Evolutionary conservation across 2,329 filamentous ascomycete species (phyloP).

Genomic region (Phaeoacremonium minimum): DNA sequence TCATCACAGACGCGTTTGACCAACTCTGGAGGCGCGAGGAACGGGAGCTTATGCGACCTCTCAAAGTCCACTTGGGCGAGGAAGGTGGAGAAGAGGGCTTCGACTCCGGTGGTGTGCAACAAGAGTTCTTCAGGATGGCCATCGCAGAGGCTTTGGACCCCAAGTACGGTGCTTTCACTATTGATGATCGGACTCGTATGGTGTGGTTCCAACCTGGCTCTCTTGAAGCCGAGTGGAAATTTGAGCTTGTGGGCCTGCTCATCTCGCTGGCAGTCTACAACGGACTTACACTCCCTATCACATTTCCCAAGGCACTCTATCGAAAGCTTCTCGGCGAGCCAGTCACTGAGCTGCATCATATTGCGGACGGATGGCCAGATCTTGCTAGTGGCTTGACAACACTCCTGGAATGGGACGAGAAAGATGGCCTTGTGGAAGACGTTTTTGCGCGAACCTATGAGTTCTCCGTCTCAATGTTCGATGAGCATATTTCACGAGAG

Average conservation of each 20-base stretch:
- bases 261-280: conserved; percentile 91
- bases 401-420: conserved; percentile 72
- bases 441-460: conserved; percentile 82
- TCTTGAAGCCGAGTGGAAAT: conserved; percentile 81
- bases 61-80: conserved; percentile 85
- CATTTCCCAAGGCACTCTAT: conserved; percentile 83
- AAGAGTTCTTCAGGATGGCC: conserved; percentile 88
- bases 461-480: conserved; percentile 65
- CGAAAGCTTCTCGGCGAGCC: conserved; percentile 68
- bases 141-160: conserved; percentile 77
- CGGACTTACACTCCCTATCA: conserved; percentile 84
- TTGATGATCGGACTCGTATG: conserved; percentile 72
- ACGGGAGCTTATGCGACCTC: conserved; percentile 74
- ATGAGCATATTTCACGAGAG: conserved; percentile 50
- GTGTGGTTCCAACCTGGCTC: conserved; percentile 86
- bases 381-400: conserved; percentile 69
- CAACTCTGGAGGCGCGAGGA: conserved; percentile 85
- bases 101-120: conserved; percentile 91
- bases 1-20: conserved; percentile 73
- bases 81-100: conserved; percentile 81
- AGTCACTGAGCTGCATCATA: conserved; percentile 67
- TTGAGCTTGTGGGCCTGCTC: conserved; percentile 82
- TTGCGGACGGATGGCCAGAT: conserved; percentile 83
- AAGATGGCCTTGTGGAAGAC: conserved; percentile 72
- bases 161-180: conserved; percentile 73